Percentiles rank a stretch among this genome's conserved stretches.
These are phyloP conservation scores for Poronia punctata DNA, from an alignment of 495 filamentous ascomycete species.

Conservation along the genomic window DNA sequence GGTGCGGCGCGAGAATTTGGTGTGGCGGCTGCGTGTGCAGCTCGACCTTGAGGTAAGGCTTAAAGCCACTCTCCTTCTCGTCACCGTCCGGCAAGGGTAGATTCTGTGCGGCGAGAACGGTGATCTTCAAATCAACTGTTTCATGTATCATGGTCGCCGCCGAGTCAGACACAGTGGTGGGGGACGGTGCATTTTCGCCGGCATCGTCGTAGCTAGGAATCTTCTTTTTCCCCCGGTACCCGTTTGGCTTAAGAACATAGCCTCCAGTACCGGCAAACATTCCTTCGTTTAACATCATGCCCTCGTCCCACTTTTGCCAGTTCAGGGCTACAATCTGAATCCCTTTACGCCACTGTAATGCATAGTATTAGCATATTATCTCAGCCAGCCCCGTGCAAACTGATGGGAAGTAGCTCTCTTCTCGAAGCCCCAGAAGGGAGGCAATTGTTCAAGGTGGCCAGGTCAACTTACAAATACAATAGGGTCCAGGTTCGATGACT, in stretches of 20 bases:
- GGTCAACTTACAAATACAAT: conserved; percentile 44
- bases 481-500: conserved; percentile 81
- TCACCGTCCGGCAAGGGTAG: conserved; percentile 48
- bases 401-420: no score
- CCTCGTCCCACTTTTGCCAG: conserved; percentile 86
- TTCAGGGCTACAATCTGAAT: conserved; percentile 91
- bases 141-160: conserved; percentile 27
- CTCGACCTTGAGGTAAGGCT: conserved; percentile 74
- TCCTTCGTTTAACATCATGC: conserved; percentile 92
- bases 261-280: conserved; percentile 81
- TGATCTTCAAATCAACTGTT: conserved; percentile 46
- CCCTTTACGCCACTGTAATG: conserved; percentile 63
- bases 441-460: no score
- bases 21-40: conserved; percentile 68
- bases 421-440: no score
- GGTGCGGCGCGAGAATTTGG: conserved; percentile 27
- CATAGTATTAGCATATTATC: neutral
- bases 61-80: conserved; percentile 53
- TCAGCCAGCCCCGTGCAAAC: no score
- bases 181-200: neutral
- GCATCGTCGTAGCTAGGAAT: neutral
- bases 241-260: conserved; percentile 77
- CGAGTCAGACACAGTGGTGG: neutral
- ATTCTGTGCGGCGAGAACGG: conserved; percentile 50
- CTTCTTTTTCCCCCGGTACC: conserved; percentile 29